phyloP scores from a whole-genome alignment of 179 eudicot species.

The Actinidia polygama region DNA sequence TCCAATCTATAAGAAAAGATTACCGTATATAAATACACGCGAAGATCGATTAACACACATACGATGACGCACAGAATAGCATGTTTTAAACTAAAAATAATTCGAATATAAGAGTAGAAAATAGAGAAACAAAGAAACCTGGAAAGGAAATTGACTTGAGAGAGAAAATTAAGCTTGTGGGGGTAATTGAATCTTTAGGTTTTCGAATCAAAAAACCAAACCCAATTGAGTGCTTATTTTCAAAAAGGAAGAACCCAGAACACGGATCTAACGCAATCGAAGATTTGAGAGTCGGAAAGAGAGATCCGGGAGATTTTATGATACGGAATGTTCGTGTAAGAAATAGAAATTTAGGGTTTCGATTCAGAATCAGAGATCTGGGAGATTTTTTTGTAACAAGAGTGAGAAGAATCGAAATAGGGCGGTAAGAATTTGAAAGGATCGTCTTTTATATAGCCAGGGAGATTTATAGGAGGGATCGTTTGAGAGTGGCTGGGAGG shows the following conservation, averaged over 20 bases:
- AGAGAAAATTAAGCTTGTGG: background rate
- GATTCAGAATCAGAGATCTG: background rate
- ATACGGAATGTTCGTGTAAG: background rate
- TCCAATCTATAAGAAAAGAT: background rate
- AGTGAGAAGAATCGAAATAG: background rate
- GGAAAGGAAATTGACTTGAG: background rate
- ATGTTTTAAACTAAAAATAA: background rate
- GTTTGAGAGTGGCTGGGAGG: conserved; percentile 17
- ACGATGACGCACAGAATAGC: too few relatives aligned
- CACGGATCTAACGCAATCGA: background rate
- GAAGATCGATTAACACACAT: too few relatives aligned
- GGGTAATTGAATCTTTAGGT: background rate
- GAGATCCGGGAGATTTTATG: conserved; percentile 5
- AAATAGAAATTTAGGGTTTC: conserved; percentile 14
- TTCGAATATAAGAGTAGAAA: background rate
- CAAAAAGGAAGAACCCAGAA: background rate
- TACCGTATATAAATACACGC: too few relatives aligned
- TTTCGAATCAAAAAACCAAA: background rate
- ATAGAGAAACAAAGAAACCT: background rate
- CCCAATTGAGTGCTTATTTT: background rate
- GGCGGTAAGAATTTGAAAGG: conserved; percentile 30
- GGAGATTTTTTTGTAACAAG: too few relatives aligned
- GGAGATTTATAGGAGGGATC: conserved; percentile 10
- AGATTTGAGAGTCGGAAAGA: conserved; percentile 5
- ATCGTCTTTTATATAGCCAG: conserved; percentile 24